phyloP scores from a whole-genome alignment of 1,139 yeast genomes.

The Eremothecium coryli region DNA sequence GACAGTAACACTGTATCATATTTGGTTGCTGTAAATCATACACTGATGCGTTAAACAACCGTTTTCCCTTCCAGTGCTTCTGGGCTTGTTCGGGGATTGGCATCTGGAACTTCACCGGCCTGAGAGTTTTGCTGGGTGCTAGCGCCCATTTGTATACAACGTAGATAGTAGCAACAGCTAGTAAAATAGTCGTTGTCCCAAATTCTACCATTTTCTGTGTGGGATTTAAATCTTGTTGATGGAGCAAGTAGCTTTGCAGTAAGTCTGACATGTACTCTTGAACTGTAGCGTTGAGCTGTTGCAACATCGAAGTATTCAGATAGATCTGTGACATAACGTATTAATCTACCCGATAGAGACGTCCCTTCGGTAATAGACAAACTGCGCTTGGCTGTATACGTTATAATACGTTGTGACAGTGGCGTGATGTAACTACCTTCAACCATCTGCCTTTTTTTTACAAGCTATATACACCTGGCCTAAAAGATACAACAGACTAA shows the following conservation, averaged over 20 bases:
- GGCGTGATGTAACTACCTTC: no score
- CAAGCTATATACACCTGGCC: no score
- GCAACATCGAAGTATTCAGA: constrained; percentile 22
- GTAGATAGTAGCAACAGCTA: constrained; percentile 16
- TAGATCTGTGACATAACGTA: constrained; percentile 16
- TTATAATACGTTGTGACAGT: no score
- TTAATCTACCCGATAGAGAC: neutral
- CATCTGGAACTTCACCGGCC: constrained; percentile 42
- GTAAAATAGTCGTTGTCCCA: constrained; percentile 16
- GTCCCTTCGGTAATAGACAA: no score
- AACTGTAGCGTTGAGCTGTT: constrained; percentile 23
- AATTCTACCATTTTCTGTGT: constrained; percentile 13
- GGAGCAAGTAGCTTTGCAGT: constrained; percentile 15
- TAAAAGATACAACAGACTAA: no score
- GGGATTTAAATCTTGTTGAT: constrained; percentile 12
- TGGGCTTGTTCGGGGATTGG: constrained; percentile 75
- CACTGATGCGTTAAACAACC: constrained; percentile 47
- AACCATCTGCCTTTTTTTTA: no score
- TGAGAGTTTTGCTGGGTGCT: constrained; percentile 23
- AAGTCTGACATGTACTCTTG: constrained; percentile 22
- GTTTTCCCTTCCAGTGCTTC: constrained; percentile 87
- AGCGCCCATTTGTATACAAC: constrained; percentile 18
- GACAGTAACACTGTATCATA: constrained; percentile 77
- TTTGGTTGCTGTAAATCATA: constrained; percentile 47
- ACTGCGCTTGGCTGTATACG: no score